Percentiles rank a stretch among this genome's conserved stretches.
Evolutionary conservation across 2,329 filamentous ascomycete species (phyloP).

Genomic region (Monilinia fructigena): DNA sequence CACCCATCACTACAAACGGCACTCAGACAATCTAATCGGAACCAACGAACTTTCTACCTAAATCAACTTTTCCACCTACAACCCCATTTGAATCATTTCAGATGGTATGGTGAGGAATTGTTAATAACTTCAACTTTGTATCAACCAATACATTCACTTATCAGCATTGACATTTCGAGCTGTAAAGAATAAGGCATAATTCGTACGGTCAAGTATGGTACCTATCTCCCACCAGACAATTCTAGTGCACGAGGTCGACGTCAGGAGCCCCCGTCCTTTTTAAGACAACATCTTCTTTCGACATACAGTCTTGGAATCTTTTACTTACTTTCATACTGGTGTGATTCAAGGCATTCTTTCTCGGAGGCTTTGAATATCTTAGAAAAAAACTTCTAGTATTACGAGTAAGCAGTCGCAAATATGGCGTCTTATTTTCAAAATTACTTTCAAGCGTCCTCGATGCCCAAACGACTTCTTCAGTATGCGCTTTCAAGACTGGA

Average conservation of each 20-base stretch:
- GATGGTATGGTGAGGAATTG: slow-evolving; percentile 2
- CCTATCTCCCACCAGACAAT: slow-evolving; percentile 17
- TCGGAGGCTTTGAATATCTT: slow-evolving; percentile 18
- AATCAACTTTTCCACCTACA: slow-evolving; percentile 7
- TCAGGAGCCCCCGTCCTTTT: slow-evolving; percentile 31
- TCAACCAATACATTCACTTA: not conserved
- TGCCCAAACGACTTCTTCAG: slow-evolving; percentile 85
- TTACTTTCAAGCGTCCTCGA: slow-evolving; percentile 52
- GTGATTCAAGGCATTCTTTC: slow-evolving; percentile 3
- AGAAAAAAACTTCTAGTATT: not conserved
- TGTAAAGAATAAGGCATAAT: not conserved
- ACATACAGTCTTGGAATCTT: slow-evolving; percentile 7
- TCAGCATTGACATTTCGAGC: not conserved
- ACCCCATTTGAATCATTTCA: slow-evolving; percentile 9
- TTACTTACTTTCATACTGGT: slow-evolving; percentile 8
- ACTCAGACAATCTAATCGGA: not conserved
- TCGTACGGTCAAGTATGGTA: slow-evolving; percentile 20
- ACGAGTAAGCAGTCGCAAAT: slow-evolving; percentile 19
- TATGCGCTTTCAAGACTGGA: slow-evolving; percentile 83
- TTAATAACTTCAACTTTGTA: not conserved
- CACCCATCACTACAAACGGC: not conserved
- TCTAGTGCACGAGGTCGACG: slow-evolving; percentile 33
- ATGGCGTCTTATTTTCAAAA: slow-evolving; percentile 41
- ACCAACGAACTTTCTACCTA: slow-evolving; percentile 7
- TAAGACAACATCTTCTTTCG: slow-evolving; percentile 27